phyloP scores from a whole-genome alignment of 139 green algal species.

The Ulvella scutata region DNA sequence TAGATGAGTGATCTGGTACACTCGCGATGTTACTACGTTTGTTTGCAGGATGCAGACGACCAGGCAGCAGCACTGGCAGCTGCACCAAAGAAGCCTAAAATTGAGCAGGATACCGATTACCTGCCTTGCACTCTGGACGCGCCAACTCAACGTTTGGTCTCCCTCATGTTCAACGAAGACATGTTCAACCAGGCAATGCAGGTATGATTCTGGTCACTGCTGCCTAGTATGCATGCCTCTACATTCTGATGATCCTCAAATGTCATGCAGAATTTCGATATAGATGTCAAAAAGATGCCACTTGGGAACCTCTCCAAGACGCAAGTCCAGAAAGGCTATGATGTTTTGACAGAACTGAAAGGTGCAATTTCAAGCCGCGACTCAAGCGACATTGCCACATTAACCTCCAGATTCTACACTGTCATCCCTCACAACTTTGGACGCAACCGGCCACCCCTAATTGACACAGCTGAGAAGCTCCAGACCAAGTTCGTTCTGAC shows the following conservation, averaged over 20 bases:
- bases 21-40: too few species aligned
- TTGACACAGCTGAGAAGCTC: conserved; percentile 7
- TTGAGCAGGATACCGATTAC: neutral
- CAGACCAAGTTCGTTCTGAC: too few species aligned
- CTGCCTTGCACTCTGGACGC: conserved; percentile 9
- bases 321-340: conserved; percentile 21
- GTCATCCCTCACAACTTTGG: conserved; percentile 19
- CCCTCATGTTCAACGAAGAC: conserved; percentile 22
- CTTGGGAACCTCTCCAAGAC: conserved; percentile 16
- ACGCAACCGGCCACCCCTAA: conserved; percentile 12
- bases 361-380: too few species aligned
- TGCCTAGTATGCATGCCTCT: too few species aligned
- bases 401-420: conserved; percentile 16
- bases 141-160: conserved; percentile 11
- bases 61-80: neutral
- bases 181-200: conserved; percentile 22
- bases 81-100: neutral
- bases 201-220: too few species aligned
- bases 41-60: neutral
- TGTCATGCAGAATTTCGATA: conserved; percentile 8
- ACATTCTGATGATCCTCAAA: too few species aligned
- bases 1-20: too few species aligned
- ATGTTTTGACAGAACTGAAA: conserved; percentile 22
- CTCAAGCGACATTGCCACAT: too few species aligned
- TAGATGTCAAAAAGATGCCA: conserved; percentile 23